Conservation (phyloP, 2,329 filamentous ascomycete genomes). For the Exophiala aquamarina region DNA sequence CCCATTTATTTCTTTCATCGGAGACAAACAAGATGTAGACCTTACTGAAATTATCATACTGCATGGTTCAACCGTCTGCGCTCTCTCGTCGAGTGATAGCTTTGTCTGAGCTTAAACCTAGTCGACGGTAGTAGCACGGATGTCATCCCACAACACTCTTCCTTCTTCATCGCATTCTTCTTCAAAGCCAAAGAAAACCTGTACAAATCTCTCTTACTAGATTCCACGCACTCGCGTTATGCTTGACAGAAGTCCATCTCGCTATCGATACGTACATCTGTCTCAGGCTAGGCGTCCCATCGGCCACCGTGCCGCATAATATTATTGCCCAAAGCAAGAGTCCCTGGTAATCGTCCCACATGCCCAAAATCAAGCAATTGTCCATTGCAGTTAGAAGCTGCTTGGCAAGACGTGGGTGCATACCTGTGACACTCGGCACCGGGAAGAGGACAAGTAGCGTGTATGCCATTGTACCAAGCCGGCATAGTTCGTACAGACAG, state of each 20-base stretch:
- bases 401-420: conserved; percentile 31
- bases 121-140: too few species aligned
- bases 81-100: too few species aligned
- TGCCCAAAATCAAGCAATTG: conserved; percentile 19
- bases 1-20: too few species aligned
- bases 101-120: too few species aligned
- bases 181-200: conserved; percentile 12
- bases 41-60: too few species aligned
- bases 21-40: too few species aligned
- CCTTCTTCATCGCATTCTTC: conserved; percentile 10
- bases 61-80: too few species aligned
- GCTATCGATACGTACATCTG: conserved; percentile 7
- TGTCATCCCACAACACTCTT: conserved; percentile 5
- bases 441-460: conserved; percentile 40
- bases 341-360: conserved; percentile 31
- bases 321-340: conserved; percentile 37
- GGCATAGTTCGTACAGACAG: conserved; percentile 35
- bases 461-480: conserved; percentile 37
- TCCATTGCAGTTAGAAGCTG: conserved; percentile 31
- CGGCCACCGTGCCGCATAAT: conserved; percentile 38
- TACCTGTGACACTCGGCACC: conserved; percentile 36
- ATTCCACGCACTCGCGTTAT: conserved; percentile 4
- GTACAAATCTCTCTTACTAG: conserved; percentile 3
- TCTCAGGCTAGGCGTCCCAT: conserved; percentile 10
- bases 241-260: background rate